phyloP scores from a whole-genome alignment of 495 filamentous ascomycete genomes.

The Aspergillus nanangensis region DNA sequence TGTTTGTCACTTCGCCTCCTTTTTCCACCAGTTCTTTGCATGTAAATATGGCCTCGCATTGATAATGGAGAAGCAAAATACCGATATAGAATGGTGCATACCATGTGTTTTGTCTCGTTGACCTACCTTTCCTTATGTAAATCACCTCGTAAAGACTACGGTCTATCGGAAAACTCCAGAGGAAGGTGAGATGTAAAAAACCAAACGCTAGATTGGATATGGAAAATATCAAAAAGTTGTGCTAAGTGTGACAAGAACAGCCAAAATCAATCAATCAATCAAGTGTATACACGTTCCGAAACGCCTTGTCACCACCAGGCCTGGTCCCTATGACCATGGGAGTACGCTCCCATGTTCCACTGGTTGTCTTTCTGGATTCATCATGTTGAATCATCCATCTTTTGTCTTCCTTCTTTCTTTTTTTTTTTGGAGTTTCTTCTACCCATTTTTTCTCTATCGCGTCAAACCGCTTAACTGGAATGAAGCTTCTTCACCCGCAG shows the following conservation, averaged over 20 bases:
- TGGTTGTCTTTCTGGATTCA: background rate
- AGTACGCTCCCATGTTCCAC: background rate
- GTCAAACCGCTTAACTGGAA: conserved; percentile 24
- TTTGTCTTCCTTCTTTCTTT: conserved; percentile 1
- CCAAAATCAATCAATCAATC: background rate
- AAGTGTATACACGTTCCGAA: conserved; percentile 7
- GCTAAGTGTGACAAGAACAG: background rate
- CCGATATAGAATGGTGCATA: conserved; percentile 3
- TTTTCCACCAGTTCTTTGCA: background rate
- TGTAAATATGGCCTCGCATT: conserved; percentile 7
- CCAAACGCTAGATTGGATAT: background rate
- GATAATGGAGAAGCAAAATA: background rate
- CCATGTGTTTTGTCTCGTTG: background rate
- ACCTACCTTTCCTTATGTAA: background rate
- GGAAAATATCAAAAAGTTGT: background rate
- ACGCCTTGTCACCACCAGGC: no score
- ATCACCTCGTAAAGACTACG: no score
- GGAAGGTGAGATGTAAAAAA: no score
- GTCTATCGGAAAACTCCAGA: no score
- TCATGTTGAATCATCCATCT: background rate
- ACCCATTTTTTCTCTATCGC: background rate
- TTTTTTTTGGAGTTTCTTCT: conserved; percentile 4
- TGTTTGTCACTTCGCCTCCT: background rate
- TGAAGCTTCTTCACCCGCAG: conserved; percentile 85
- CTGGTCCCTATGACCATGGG: background rate